Evolutionary conservation across 306 rosid genomes (phyloP), one percentile per base, ranked within the genome.

Genomic region (Inga oerstediana): DNA sequence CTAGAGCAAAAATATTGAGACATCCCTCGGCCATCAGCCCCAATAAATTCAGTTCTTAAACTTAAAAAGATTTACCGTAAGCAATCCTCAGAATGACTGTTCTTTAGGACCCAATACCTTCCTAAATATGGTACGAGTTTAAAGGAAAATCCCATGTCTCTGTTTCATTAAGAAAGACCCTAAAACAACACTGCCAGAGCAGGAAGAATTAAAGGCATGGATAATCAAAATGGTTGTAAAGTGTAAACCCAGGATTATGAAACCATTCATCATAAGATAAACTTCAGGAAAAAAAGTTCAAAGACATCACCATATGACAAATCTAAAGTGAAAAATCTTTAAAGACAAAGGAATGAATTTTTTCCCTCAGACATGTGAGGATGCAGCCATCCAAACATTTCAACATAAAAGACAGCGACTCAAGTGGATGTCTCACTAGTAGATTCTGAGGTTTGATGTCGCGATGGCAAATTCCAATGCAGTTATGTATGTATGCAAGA

Each of bases 371-470:
- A 59, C 20, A 70, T 49, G 45, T 12, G 27, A 59, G 74, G 46
- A 35, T 67, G 46, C 13, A 16, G 24, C 8, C 45, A 67, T 17
- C 72, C 45, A 16, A 67, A 67, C 10, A 65, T 65, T 65, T 65
- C 11, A 65, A 15, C n/a, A 64, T 12, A 78, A 15, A 78, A 62
- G 75, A 51, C 56, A 72, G 30, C 34, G 34, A 67, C 65, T 58
- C 70, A 66, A 75, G 72, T 27, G 32, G 68, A 78, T 52, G 34
- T 84, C 93, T 93, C 90, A 96, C 99, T 10, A 96, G 99, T 80
- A 96, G 87, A 83, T 96, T 96, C 85, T 96, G 99, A 85, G 99
- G 99, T 87, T 96, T 96, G 92, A 96, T 96, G 87, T 96, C 99
- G 48, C 99, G 99, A 75, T 96, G 99, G 84, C 99, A 96, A 79